Evolutionary conservation across 352 stramenopile genomes (phyloP).

Genomic region (Elongisporangium anandrum): DNA sequence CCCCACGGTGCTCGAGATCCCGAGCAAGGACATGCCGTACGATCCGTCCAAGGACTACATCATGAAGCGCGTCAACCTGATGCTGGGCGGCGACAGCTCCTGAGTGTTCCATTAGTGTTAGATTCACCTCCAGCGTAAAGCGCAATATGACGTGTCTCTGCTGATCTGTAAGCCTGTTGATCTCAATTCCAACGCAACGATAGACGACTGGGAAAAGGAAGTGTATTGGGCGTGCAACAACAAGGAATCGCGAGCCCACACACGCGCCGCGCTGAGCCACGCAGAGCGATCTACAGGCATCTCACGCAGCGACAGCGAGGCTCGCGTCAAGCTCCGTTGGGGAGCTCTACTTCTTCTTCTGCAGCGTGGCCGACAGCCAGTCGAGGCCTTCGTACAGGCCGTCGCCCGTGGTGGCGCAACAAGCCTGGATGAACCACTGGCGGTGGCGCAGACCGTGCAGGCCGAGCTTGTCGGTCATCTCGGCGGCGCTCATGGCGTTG

Average conservation of each 20-base stretch:
- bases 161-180: neutral
- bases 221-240: neutral
- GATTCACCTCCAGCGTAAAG: neutral
- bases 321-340: neutral
- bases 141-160: neutral
- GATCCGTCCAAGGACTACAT: conserved; percentile 99
- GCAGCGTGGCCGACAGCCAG: conserved; percentile 92
- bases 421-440: conserved; percentile 99
- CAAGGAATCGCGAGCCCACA: neutral
- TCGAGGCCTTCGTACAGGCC: conserved; percentile 99
- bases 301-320: neutral
- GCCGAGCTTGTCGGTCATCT: conserved; percentile 99
- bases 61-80: conserved; percentile 96
- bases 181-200: neutral
- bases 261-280: neutral
- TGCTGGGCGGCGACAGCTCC: conserved; percentile 59
- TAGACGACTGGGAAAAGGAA: neutral
- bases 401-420: conserved; percentile 98
- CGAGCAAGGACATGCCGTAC: conserved; percentile 94
- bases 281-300: neutral
- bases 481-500: conserved; percentile 46
- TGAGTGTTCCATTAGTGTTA: conserved; percentile 1
- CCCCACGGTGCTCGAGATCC: conserved; percentile 98
- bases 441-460: conserved; percentile 95
- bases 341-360: conserved; percentile 69